These are phyloP conservation scores for Cajanus cajan DNA, from an alignment of 306 rosid genomes.

Conservation along the genomic window DNA sequence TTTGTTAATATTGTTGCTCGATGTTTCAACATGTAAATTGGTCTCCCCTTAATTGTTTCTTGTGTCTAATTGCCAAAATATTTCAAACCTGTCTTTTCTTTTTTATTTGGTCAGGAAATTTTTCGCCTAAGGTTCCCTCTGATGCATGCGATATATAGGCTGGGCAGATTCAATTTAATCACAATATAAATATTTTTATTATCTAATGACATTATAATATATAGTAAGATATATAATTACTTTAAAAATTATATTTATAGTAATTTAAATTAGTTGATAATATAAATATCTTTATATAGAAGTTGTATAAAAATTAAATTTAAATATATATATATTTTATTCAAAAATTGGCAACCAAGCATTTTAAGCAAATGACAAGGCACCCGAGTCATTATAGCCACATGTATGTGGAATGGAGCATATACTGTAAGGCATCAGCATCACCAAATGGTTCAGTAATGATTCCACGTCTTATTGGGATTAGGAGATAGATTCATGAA, in stretches of 20 bases:
- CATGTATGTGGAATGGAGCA: neutral
- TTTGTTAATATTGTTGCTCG: neutral
- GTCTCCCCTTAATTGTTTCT: neutral
- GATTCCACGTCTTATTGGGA: neutral
- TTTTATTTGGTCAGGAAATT: no score
- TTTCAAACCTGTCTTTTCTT: no score
- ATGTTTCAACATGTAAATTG: neutral
- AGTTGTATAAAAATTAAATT: neutral
- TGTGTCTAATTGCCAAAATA: no score
- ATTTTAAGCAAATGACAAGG: neutral
- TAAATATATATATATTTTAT: neutral
- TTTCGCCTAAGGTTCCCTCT: no score
- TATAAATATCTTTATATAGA: neutral
- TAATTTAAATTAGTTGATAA: neutral
- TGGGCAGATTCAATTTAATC: no score
- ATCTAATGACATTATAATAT: no score
- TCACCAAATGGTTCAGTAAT: neutral
- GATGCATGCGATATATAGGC: no score
- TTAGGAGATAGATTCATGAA: neutral
- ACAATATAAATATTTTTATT: no score
- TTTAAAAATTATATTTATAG: no score
- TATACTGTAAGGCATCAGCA: neutral
- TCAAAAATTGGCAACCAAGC: neutral
- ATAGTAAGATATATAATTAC: no score
- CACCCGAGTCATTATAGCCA: neutral